A percentile compares a stretch with the other conserved stretches of the same genome.
Conservation (phyloP, 2,329 filamentous ascomycete genomes). For the Chaetomiaceae sp. region DNA sequence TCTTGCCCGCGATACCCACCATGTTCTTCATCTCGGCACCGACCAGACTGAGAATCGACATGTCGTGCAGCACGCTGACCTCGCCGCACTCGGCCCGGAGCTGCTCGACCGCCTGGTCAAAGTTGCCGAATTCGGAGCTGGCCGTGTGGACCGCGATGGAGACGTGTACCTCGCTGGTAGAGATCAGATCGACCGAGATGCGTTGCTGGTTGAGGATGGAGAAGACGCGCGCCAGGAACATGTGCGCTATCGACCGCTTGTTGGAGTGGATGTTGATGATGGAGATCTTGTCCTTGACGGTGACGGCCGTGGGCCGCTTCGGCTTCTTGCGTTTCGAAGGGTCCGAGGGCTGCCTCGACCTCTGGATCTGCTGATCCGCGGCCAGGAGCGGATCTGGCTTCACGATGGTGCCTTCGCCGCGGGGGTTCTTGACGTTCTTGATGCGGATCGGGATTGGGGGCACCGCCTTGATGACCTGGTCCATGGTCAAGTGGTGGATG, state of each 20-base stretch:
- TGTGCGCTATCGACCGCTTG: constrained; percentile 91
- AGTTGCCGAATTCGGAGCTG: constrained; percentile 55
- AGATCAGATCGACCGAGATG: constrained; percentile 92
- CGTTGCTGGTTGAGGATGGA: constrained; percentile 80
- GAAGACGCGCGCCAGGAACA: constrained; percentile 93
- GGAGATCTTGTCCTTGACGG: constrained; percentile 94
- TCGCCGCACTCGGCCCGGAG: constrained; percentile 71
- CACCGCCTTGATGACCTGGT: constrained; percentile 80
- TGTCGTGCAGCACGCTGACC: constrained; percentile 82
- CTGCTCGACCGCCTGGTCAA: constrained; percentile 65
- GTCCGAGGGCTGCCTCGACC: constrained; percentile 36
- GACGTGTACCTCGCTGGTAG: constrained; percentile 93
- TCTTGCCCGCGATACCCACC: constrained; percentile 84
- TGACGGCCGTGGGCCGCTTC: constrained; percentile 81
- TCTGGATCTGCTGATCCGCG: constrained; percentile 54
- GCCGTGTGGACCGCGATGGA: constrained; percentile 93
- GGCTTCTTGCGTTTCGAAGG: constrained; percentile 50
- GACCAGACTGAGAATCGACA: constrained; percentile 94
- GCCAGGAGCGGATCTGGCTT: constrained; percentile 64
- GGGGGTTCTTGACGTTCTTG: constrained; percentile 87
- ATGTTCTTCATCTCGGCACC: constrained; percentile 98
- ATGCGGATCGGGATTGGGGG: constrained; percentile 80
- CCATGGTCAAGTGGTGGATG: constrained; percentile 98
- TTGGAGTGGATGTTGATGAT: constrained; percentile 98
- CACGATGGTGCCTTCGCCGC: constrained; percentile 73